Base-by-base conservation (phyloP, 164 flowering plant genomes). In the Nelumbo lutea region DNA sequence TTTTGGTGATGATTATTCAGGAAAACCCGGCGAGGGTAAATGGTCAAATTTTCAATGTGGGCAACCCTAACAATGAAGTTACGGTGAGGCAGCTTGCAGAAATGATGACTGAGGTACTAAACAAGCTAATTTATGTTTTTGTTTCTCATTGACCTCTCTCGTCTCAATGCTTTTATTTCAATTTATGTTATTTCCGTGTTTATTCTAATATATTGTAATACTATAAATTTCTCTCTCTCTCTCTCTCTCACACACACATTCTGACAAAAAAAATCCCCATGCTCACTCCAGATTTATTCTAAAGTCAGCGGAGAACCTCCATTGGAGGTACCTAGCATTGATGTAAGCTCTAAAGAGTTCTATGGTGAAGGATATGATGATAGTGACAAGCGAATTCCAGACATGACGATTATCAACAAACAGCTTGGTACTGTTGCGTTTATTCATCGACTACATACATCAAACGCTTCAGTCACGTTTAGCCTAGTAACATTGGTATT, bases 301-400 rank as follows among this genome's bases (percentile, higher is more conserved):
- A 92, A 89, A 79, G 99, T 95, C 9, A 88, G 91, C 59, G 97
- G 95, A 64, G 96, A 87, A 77, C 68, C 94, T 42, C 2, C 86
- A 64, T 13, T 88, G 41, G 93, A 90, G 56, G 55, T 50, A 4
- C 98, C 98, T 5, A 95, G 98, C 2, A 48, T 90, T 53, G 98
- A 95, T 78, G 85, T 95, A 9, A 89, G 93, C 81, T 95, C 99
- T 53, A 85, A 92, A 71, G 99, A 90, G 78, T 95, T 95, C 52
- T 95, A 95, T 68, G 99, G 98, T 39, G 99, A 83, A 78, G 99
- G 98, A 51, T 95, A 95, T 53, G 99, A 95, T 82, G 99, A 92
- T 73, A 95, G 97, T 80, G 99, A 91, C 72, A 91, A 86, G 71
- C 82, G 96, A 68, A 90, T 91, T 72, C 97, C 96, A 4, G 97